phyloP scores from a whole-genome alignment of 2,329 filamentous ascomycete species.

The Aspergillus ibericus region DNA sequence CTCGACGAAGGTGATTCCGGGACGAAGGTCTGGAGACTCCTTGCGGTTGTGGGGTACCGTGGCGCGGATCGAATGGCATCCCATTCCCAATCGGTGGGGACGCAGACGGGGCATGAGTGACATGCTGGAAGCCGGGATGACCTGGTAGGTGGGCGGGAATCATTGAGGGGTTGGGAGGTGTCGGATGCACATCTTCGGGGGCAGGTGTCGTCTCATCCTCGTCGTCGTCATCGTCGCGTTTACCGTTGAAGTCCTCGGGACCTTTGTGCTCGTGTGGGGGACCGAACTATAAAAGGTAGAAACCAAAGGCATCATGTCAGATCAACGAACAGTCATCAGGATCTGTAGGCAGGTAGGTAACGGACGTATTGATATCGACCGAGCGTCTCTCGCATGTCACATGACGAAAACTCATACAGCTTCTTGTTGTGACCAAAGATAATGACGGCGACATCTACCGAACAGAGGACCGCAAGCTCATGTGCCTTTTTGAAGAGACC shows the following conservation, averaged over 20 bases:
- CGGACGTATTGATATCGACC: conserved; percentile 86
- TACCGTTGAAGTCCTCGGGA: conserved; percentile 84
- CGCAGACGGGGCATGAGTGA: conserved; percentile 80
- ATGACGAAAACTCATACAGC: conserved; percentile 94
- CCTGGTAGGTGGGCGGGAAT: conserved; percentile 70
- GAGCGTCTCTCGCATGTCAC: conserved; percentile 89
- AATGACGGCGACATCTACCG: conserved; percentile 96
- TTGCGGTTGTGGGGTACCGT: conserved; percentile 78
- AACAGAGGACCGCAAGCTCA: conserved; percentile 95
- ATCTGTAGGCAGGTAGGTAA: conserved; percentile 25
- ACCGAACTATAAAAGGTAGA: conserved; percentile 67
- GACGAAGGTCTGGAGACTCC: conserved; percentile 75
- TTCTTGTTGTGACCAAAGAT: conserved; percentile 99
- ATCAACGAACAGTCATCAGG: conserved; percentile 2
- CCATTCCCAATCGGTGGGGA: conserved; percentile 86
- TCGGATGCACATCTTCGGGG: conserved; percentile 61
- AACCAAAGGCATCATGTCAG: conserved; percentile 20
- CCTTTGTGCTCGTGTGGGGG: conserved; percentile 95
- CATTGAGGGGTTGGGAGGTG: conserved; percentile 53
- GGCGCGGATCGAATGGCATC: conserved; percentile 68
- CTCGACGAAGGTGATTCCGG: conserved; percentile 73
- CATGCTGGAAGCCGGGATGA: conserved; percentile 70
- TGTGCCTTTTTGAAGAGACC: conserved; percentile 99
- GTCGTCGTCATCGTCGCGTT: conserved; percentile 74
- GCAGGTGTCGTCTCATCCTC: conserved; percentile 74